phyloP scores from a whole-genome alignment of 2,329 filamentous ascomycete genomes.

The Cryphonectria radicalis region DNA sequence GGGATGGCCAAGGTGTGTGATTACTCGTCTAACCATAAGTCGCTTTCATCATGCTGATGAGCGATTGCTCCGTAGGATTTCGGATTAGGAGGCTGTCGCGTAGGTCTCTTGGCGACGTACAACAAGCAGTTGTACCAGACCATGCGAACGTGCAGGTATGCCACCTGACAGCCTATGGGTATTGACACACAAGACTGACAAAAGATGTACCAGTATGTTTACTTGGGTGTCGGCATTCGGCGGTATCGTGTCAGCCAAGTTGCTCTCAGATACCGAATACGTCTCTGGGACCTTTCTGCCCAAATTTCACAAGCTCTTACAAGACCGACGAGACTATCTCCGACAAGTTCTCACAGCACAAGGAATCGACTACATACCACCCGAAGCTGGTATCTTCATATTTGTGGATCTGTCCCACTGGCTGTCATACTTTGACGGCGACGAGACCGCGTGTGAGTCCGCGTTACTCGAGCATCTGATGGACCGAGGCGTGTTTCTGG shows the following conservation, averaged over 20 bases:
- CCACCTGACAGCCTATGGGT: background rate
- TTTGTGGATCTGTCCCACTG: conserved; percentile 23
- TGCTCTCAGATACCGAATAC: conserved; percentile 21
- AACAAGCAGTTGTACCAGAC: conserved; percentile 26
- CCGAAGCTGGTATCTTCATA: conserved; percentile 23
- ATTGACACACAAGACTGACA: background rate
- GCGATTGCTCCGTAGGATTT: conserved; percentile 11
- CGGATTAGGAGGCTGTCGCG: conserved; percentile 22
- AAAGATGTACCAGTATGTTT: conserved; percentile 20
- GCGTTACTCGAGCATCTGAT: conserved; percentile 22
- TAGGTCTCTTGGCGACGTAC: conserved; percentile 25
- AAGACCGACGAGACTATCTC: conserved; percentile 22
- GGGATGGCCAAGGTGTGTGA: conserved; percentile 17
- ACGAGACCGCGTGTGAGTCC: conserved; percentile 16
- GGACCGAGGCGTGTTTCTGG: conserved; percentile 22
- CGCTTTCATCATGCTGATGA: background rate
- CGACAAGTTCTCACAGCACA: background rate
- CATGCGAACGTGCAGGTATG: conserved; percentile 27
- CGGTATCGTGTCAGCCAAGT: conserved; percentile 14
- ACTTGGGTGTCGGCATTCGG: conserved; percentile 26
- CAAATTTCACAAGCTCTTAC: conserved; percentile 15
- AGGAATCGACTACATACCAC: conserved; percentile 8
- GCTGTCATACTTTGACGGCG: conserved; percentile 18
- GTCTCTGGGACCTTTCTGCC: conserved; percentile 19
- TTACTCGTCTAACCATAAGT: background rate